These are phyloP conservation scores for Plasmodium falciparum DNA, from an alignment of 169 alveolate species.

Conservation along the genomic window DNA sequence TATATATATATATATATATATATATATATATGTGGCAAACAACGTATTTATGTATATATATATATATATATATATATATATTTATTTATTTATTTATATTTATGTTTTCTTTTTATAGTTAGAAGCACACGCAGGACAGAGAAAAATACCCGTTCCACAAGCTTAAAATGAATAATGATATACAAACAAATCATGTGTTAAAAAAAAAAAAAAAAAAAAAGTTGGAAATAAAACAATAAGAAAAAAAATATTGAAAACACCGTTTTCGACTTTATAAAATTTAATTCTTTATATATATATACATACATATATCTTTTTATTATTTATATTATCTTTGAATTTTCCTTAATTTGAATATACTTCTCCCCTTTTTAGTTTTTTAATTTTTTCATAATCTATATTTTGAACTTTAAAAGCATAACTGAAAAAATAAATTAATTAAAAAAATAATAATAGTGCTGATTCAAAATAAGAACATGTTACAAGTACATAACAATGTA, in stretches of 20 bases:
- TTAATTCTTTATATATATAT: background rate
- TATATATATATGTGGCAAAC: background rate
- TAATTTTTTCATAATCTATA: constrained; percentile 71
- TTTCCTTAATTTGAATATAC: constrained; percentile 38
- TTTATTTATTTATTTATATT: background rate
- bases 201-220: constrained; percentile 11
- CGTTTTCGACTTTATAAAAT: background rate
- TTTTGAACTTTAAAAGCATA: constrained; percentile 73
- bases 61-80: background rate
- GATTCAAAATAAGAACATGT: background rate
- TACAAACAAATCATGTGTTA: background rate
- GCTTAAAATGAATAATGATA: background rate
- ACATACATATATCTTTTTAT: no score
- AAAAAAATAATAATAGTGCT: background rate
- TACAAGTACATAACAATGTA: background rate
- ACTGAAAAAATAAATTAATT: constrained; percentile 9
- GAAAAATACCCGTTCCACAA: constrained; percentile 62
- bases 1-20: no score
- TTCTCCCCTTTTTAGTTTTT: constrained; percentile 73
- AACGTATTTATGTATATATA: background rate
- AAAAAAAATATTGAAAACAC: constrained; percentile 7
- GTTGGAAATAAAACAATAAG: background rate
- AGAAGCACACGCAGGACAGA: constrained; percentile 42
- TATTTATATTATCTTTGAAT: background rate
- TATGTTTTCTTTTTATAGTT: constrained; percentile 32